phyloP scores from a whole-genome alignment of 345 rosid genomes.

The Citrus hindsii region DNA sequence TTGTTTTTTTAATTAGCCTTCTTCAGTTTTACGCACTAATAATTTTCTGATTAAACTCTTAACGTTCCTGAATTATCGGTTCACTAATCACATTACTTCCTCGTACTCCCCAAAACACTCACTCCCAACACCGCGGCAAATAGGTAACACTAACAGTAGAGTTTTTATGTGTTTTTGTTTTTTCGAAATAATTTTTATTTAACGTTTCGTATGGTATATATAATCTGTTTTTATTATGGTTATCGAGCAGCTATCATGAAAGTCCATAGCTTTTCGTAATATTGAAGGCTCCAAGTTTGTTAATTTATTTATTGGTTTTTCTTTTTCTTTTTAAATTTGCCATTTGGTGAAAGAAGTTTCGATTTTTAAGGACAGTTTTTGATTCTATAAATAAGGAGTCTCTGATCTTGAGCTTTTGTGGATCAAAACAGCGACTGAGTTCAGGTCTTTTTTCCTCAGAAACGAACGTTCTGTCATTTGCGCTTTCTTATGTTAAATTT shows the following conservation, averaged over 20 bases:
- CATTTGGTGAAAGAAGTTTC: constrained; percentile 28
- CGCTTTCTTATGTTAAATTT: background rate
- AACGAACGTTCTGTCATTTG: background rate
- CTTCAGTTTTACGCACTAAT: background rate
- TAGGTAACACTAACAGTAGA: background rate
- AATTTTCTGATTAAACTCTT: background rate
- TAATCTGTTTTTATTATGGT: constrained; percentile 20
- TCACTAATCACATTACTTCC: constrained; percentile 1
- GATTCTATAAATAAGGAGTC: constrained; percentile 37
- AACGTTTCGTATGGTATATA: constrained; percentile 27
- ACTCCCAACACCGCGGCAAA: too few species aligned
- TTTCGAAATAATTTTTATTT: too few species aligned
- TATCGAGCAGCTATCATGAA: constrained; percentile 31
- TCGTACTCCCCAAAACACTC: background rate
- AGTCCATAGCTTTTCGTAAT: constrained; percentile 32
- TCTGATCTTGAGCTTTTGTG: constrained; percentile 18
- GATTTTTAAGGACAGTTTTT: constrained; percentile 13
- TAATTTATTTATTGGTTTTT: background rate
- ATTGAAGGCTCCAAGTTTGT: constrained; percentile 37
- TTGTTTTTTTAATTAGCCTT: background rate
- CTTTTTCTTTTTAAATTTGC: constrained; percentile 1
- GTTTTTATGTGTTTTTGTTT: background rate
- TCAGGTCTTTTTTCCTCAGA: constrained; percentile 4
- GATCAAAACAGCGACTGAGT: constrained; percentile 25
- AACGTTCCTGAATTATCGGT: background rate